Evolutionary conservation across 805 yeast species (phyloP).

Genomic region (Suhomyces sp.): DNA sequence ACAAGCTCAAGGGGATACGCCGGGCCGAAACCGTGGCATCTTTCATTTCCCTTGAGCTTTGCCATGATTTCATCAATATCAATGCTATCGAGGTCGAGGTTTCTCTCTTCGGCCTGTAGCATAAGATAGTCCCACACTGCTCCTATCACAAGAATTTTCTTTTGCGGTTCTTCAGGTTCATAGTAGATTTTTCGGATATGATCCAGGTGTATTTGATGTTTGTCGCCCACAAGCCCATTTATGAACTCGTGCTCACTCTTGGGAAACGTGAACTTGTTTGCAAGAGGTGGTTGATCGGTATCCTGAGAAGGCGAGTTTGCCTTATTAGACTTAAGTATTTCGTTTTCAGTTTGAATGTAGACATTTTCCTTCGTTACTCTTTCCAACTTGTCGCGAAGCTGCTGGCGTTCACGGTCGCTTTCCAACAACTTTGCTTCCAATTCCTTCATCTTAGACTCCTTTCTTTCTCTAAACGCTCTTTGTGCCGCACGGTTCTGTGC

Average conservation of each 20-base stretch:
- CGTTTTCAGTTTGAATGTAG: constrained; percentile 60
- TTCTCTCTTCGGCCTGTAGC: constrained; percentile 44
- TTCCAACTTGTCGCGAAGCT: constrained; percentile 48
- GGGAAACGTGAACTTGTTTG: constrained; percentile 33
- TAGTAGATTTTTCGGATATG: constrained; percentile 32
- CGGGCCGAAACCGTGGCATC: constrained; percentile 79
- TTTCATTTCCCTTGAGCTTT: constrained; percentile 61
- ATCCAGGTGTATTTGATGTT: constrained; percentile 20
- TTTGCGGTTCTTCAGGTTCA: constrained; percentile 37
- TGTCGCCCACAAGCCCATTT: constrained; percentile 24
- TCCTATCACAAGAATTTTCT: constrained; percentile 60
- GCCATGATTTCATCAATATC: constrained; percentile 61
- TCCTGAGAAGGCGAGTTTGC: neutral
- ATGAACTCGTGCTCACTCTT: constrained; percentile 33
- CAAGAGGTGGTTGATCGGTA: neutral
- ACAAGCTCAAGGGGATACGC: constrained; percentile 52
- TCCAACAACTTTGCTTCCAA: constrained; percentile 55
- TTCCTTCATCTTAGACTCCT: constrained; percentile 68
- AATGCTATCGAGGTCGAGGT: constrained; percentile 44
- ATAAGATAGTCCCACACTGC: constrained; percentile 82
- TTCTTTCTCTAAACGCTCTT: constrained; percentile 80
- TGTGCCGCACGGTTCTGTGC: constrained; percentile 88
- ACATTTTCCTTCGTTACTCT: constrained; percentile 51
- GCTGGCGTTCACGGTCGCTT: constrained; percentile 54
- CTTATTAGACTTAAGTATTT: constrained; percentile 43